These are phyloP conservation scores for Coprinellus aureogranulatus DNA, from an alignment of 768 basidiomycete genomes.

Conservation along the genomic window DNA sequence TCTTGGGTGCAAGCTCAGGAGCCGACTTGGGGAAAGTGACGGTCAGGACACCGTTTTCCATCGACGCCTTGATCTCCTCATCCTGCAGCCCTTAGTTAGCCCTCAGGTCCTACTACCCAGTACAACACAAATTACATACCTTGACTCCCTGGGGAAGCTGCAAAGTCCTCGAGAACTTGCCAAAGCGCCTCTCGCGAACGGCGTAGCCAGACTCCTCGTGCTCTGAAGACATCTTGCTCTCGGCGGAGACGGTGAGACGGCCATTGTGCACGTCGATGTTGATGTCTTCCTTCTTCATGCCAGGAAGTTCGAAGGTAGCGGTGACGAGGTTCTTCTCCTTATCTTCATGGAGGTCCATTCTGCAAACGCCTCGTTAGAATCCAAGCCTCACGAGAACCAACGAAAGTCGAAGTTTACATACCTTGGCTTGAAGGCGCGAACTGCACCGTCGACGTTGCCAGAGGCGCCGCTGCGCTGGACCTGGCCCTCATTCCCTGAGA, in stretches of 20 bases:
- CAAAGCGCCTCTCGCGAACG: constrained; percentile 44
- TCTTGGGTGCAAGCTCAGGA: constrained; percentile 21
- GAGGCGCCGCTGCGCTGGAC: constrained; percentile 3
- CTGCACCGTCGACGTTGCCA: background rate
- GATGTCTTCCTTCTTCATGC: constrained; percentile 45
- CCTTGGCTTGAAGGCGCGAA: constrained; percentile 23
- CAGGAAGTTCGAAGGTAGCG: constrained; percentile 53
- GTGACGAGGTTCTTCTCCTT: constrained; percentile 40
- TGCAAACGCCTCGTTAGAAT: constrained; percentile 15
- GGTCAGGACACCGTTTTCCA: constrained; percentile 46
- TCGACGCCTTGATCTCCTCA: constrained; percentile 22
- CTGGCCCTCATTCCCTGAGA: constrained; percentile 4
- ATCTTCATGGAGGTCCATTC: constrained; percentile 51
- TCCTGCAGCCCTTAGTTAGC: constrained; percentile 14
- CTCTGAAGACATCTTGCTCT: constrained; percentile 28
- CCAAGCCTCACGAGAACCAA: too few relatives aligned
- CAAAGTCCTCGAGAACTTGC: constrained; percentile 39
- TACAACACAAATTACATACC: constrained; percentile 25
- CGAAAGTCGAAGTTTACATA: too few relatives aligned
- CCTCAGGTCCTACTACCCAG: background rate
- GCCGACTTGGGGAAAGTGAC: constrained; percentile 46
- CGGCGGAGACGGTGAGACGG: constrained; percentile 46
- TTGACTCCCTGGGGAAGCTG: constrained; percentile 47
- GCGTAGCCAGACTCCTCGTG: constrained; percentile 31
- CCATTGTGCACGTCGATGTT: constrained; percentile 45